Conservation (phyloP, 352 stramenopile genomes). For the Lagenidium giganteum region DNA sequence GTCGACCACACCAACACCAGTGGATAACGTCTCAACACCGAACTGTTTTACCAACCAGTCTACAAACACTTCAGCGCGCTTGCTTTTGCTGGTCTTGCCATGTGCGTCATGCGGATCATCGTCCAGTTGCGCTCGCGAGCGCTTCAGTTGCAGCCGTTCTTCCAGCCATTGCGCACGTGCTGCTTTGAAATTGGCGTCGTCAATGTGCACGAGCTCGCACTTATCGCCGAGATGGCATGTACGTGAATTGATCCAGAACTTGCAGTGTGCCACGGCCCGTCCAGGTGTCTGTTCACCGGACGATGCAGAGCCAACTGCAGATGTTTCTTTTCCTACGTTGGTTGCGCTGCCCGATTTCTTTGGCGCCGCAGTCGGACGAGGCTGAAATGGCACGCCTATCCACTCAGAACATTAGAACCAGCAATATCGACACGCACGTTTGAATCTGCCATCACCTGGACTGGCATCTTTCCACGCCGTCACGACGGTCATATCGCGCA, state of each 20-base stretch:
- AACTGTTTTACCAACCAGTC: conserved; percentile 78
- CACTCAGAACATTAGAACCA: too few species aligned
- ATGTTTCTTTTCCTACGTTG: conserved; percentile 5
- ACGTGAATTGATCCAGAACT: conserved; percentile 84
- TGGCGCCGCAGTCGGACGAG: conserved; percentile 36
- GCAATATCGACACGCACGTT: too few species aligned
- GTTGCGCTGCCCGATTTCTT: neutral
- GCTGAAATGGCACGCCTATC: conserved; percentile 47
- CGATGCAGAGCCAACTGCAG: too few species aligned
- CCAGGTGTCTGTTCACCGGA: neutral
- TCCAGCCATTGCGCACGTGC: conserved; percentile 56
- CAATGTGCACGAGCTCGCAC: conserved; percentile 61
- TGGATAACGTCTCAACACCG: conserved; percentile 33
- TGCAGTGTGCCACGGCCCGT: conserved; percentile 37
- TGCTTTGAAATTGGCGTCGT: conserved; percentile 33
- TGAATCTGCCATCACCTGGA: conserved; percentile 22
- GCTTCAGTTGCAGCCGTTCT: conserved; percentile 57
- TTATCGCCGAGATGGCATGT: conserved; percentile 60
- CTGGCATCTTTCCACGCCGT: conserved; percentile 49
- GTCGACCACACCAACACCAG: conserved; percentile 66
- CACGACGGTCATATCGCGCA: conserved; percentile 15
- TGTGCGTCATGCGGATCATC: conserved; percentile 65
- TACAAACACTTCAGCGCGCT: conserved; percentile 63
- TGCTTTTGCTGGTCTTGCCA: conserved; percentile 65
- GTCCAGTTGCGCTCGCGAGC: conserved; percentile 39